phyloP scores from a whole-genome alignment of 257 asterid genomes.

The Ehretia macrophylla region DNA sequence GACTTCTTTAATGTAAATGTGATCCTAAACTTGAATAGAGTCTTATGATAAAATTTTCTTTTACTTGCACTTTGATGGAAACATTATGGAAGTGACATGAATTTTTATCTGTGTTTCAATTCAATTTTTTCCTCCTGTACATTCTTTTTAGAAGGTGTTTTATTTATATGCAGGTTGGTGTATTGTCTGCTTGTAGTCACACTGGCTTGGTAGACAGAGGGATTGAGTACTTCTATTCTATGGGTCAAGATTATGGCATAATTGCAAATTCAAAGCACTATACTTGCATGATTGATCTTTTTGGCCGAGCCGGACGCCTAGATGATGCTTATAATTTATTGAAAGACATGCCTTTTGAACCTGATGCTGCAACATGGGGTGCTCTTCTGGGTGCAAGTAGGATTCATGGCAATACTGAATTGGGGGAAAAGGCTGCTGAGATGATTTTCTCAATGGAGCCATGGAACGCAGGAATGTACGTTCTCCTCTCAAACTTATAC shows the following conservation, averaged over 20 bases:
- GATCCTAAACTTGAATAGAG: no score
- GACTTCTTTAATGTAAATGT: no score
- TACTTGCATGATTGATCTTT: slow-evolving; percentile 85
- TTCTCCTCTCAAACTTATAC: slow-evolving; percentile 80
- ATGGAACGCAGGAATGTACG: slow-evolving; percentile 90
- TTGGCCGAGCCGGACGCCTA: slow-evolving; percentile 88
- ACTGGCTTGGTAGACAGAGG: slow-evolving; percentile 83
- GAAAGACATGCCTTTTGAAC: slow-evolving; percentile 70
- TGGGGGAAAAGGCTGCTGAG: slow-evolving; percentile 94
- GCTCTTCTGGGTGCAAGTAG: slow-evolving; percentile 98
- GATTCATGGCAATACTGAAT: slow-evolving; percentile 70
- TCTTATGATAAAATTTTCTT: no score
- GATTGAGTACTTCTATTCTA: slow-evolving; percentile 57
- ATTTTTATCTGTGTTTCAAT: background rate
- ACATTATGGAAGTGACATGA: no score
- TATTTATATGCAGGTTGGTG: slow-evolving; percentile 55
- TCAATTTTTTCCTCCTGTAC: background rate
- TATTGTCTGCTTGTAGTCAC: slow-evolving; percentile 84
- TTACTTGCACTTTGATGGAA: no score
- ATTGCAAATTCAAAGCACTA: slow-evolving; percentile 74
- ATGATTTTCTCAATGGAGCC: slow-evolving; percentile 79
- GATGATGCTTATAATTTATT: slow-evolving; percentile 77
- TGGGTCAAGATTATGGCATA: slow-evolving; percentile 66
- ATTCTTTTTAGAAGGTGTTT: slow-evolving; percentile 6
- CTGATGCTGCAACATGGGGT: slow-evolving; percentile 98